phyloP scores from a whole-genome alignment of 2,329 filamentous ascomycete genomes.

The Ramularia endophylla region DNA sequence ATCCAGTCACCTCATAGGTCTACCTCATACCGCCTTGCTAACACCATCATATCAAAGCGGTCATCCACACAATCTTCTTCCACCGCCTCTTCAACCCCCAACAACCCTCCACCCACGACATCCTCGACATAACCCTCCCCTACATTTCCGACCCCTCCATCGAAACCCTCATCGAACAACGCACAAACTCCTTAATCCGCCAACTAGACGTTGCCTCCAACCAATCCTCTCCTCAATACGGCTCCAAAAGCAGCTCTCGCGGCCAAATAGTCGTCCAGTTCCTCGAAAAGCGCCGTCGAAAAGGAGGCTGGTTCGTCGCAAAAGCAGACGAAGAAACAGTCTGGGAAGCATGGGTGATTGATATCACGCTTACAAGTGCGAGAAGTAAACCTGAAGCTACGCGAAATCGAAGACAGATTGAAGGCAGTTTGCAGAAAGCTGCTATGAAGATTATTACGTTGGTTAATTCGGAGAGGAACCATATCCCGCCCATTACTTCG shows the following conservation, averaged over 20 bases:
- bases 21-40: not conserved
- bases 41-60: constrained; percentile 50
- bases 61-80: constrained; percentile 98
- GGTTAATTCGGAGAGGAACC: constrained; percentile 84
- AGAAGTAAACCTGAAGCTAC: constrained; percentile 79
- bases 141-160: constrained; percentile 86
- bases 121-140: constrained; percentile 84
- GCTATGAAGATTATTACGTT: constrained; percentile 85
- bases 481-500: constrained; percentile 94
- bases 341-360: constrained; percentile 94
- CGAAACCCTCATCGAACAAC: constrained; percentile 88
- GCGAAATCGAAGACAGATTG: constrained; percentile 87
- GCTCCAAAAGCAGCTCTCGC: constrained; percentile 45
- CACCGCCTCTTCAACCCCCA: constrained; percentile 93
- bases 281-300: constrained; percentile 84
- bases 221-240: constrained; percentile 24
- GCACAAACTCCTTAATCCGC: constrained; percentile 70
- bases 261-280: constrained; percentile 85
- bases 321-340: constrained; percentile 87
- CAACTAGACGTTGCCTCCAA: constrained; percentile 52
- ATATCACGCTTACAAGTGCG: constrained; percentile 87
- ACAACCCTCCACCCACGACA: constrained; percentile 73
- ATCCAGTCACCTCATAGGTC: no score
- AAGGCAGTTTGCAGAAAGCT: constrained; percentile 78
- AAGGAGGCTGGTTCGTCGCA: constrained; percentile 67